Evolutionary conservation across 257 asterid species (phyloP), one percentile per base, ranked within the genome.

Genomic region (Avicennia marina): DNA sequence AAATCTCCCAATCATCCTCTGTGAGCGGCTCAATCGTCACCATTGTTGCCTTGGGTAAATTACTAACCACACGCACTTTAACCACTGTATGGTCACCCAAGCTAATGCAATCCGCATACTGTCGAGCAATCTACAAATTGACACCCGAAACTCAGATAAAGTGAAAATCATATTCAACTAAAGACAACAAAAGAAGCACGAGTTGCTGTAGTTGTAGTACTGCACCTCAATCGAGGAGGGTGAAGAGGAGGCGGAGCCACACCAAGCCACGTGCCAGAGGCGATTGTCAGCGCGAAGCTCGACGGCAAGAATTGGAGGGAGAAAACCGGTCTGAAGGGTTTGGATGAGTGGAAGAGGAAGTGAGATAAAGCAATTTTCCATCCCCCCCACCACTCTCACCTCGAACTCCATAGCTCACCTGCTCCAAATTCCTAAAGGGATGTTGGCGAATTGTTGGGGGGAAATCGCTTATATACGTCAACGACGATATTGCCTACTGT

Each of bases 1-100:
- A 62, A 66, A 89, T 80, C 81, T 93, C 98, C 98, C 98, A 93
- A 75, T 89, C 98, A 69, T 93, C 98, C 81, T 89, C 98, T 1
- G 98, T 89, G 33, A 73, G 95, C 1, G 98, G 97, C 72, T 93
- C 98, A 15, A 89, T 58, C 27, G 94, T 77, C 71, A 93, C 98
- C 22, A 84, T 70, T 18, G 80, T 79, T 11, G 97, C 97, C 73
- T 86, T 80, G 18, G 95, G 86, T 45, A 93, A 66, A 74, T 82
- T 83, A 62, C 84, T 78, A 17, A 74, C 66, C 17, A 82, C 82
- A 46, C 81, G 79, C 59, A 93, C 94, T 63, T 45, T 83, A 62
- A 89, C 98, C 42, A 66, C 63, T 13, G 89, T 72, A 56, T 67
- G 79, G 64, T 89, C 90, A 32, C 60, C 64, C 81, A 93, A 81